Conservation (phyloP, 2,329 filamentous ascomycete species). For the Arthrobotrys pseudoclavata region DNA sequence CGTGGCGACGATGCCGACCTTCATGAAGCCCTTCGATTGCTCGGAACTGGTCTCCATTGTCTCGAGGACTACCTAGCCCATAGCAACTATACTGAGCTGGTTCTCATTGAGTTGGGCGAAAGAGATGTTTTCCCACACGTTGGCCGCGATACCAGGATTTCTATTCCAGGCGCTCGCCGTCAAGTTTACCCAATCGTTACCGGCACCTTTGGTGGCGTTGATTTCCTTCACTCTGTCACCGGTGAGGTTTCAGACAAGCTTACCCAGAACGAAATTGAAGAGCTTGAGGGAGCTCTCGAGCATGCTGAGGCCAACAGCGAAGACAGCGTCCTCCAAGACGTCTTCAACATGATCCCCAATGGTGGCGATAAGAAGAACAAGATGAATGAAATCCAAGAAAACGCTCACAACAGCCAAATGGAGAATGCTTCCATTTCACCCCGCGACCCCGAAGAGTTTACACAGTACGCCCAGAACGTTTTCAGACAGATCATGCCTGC, state of each 20-base stretch:
- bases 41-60: conserved; percentile 91
- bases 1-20: conserved; percentile 80
- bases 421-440: conserved; percentile 80
- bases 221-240: conserved; percentile 90
- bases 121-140: conserved; percentile 87
- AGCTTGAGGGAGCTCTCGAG: conserved; percentile 83
- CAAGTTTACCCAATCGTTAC: conserved; percentile 85
- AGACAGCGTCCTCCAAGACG: conserved; percentile 77
- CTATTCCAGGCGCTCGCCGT: conserved; percentile 75
- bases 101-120: conserved; percentile 87
- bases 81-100: conserved; percentile 91
- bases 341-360: conserved; percentile 84
- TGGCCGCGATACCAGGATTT: conserved; percentile 78
- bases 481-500: conserved; percentile 87
- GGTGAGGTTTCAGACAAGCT: conserved; percentile 87
- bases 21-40: conserved; percentile 85
- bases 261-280: conserved; percentile 89
- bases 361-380: conserved; percentile 79
- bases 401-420: conserved; percentile 80
- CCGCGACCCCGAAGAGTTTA: conserved; percentile 85
- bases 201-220: conserved; percentile 93
- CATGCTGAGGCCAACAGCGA: conserved; percentile 69
- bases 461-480: conserved; percentile 79
- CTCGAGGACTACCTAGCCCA: conserved; percentile 93
- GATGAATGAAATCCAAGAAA: conserved; percentile 72